phyloP scores from a whole-genome alignment of 2,329 filamentous ascomycete genomes.

The Ophiosphaerella herpotricha region DNA sequence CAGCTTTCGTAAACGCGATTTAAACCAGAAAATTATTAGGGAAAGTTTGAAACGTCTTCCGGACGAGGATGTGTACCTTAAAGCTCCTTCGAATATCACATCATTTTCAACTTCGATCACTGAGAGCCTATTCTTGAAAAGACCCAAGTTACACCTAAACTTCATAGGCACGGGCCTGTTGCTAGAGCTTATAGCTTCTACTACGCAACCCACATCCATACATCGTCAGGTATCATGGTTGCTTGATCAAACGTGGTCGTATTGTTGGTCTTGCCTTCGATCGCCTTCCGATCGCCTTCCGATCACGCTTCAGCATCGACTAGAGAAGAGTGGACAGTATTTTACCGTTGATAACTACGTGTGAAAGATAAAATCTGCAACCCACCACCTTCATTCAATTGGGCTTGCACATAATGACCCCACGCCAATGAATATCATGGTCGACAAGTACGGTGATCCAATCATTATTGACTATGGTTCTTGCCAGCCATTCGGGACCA shows the following conservation, averaged over 20 bases:
- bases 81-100: neutral
- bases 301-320: neutral
- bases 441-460: neutral
- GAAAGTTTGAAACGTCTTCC: neutral
- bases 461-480: slow-evolving; percentile 7
- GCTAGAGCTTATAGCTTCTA: slow-evolving; percentile 5
- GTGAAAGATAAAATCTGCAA: neutral
- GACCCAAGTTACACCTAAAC: neutral
- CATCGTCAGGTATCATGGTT: slow-evolving; percentile 18
- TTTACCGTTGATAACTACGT: neutral
- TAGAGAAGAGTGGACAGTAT: neutral
- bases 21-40: slow-evolving; percentile 7
- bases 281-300: slow-evolving; percentile 9
- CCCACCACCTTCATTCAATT: neutral
- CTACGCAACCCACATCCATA: slow-evolving; percentile 15
- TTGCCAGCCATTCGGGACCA: slow-evolving; percentile 2
- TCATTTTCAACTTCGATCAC: neutral
- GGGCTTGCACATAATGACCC: neutral
- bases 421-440: slow-evolving; percentile 4
- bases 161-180: neutral
- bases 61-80: neutral
- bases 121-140: neutral
- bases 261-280: slow-evolving; percentile 17
- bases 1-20: slow-evolving; percentile 10
- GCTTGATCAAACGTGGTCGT: slow-evolving; percentile 16